These are phyloP conservation scores for Paecilomyces formosus DNA, from an alignment of 2,329 filamentous ascomycete species.

Conservation along the genomic window DNA sequence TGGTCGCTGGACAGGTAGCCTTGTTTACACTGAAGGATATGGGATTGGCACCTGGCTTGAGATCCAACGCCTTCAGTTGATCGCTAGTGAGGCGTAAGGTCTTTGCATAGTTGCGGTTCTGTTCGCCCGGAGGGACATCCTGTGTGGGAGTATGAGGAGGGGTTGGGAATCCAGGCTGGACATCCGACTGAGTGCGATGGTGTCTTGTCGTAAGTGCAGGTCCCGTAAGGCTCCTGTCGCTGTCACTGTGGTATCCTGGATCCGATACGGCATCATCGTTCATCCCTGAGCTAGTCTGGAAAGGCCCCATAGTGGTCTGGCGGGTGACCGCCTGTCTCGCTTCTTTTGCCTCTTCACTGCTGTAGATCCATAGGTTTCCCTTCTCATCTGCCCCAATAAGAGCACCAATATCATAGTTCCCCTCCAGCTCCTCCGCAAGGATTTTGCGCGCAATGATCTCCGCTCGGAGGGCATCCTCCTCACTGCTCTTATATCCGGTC, in stretches of 20 bases:
- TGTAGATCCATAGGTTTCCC: conserved; percentile 99
- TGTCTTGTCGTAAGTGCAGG: conserved; percentile 48
- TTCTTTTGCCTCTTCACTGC: conserved; percentile 91
- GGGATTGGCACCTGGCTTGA: conserved; percentile 79
- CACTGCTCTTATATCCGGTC: conserved; percentile 91
- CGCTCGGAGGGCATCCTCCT: conserved; percentile 83
- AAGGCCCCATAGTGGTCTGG: conserved; percentile 44
- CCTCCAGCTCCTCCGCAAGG: conserved; percentile 83
- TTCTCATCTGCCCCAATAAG: conserved; percentile 92
- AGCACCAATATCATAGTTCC: conserved; percentile 91
- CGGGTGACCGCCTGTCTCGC: conserved; percentile 82
- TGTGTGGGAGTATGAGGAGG: conserved; percentile 48
- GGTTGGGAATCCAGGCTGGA: conserved; percentile 60
- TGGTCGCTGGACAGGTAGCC: conserved; percentile 82
- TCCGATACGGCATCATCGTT: conserved; percentile 81
- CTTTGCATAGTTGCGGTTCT: conserved; percentile 87
- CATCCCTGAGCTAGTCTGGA: conserved; percentile 45
- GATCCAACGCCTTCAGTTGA: conserved; percentile 76
- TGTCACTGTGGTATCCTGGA: conserved; percentile 91
- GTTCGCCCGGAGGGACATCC: conserved; percentile 50
- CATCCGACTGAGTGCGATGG: conserved; percentile 56
- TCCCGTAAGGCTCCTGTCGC: conserved; percentile 59
- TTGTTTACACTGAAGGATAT: conserved; percentile 97
- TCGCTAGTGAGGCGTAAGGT: conserved; percentile 91
- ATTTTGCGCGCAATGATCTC: conserved; percentile 93